Base-by-base conservation (phyloP, 2,329 filamentous ascomycete species). In the Exophiala spinifera region DNA sequence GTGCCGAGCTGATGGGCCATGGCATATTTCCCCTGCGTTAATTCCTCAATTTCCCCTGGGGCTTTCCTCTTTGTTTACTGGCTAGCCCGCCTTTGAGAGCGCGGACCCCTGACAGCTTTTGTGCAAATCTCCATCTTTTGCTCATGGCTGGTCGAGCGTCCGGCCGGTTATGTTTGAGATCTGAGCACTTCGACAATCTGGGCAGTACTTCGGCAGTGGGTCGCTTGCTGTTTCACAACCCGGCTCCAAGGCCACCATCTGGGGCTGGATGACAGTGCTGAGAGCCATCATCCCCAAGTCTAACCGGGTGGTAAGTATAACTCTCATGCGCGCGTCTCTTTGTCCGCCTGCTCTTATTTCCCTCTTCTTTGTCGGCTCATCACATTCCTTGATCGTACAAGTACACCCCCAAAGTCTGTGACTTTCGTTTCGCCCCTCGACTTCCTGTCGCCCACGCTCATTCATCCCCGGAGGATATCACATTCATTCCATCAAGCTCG, bases 391-490 rank as follows among this genome's bases (percentile, higher is more conserved):
- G 45, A 49, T 36, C 39, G 46, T 52, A 49, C 42, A 25, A 44
- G 20, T 13, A 44, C 23, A 44, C 17, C 21, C 48, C 19, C 40
- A 55, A 57, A 60, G 60, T 61, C 60, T 60, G 60, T 49, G 60
- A 61, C 60, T 61, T 57, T 61, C 52, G 49, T 55, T 60, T 53
- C 57, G 36, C 52, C 54, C 56, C 33, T 49, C 51, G 47, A 44
- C 48, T 44, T 49, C 25, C 39, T 23, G 51, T 51, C 57, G 25
- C 37, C 53, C 51, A 61, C 59, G 46, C 51, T 61, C 59, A 47
- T 61, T 57, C 39, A 39, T 55, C 60, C 60, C 56, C 51, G 55
- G 60, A 56, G 60, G 53, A 61, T 55, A 52, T 36, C 44, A 46
- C 31, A 17, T 46, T 36, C 25, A 34, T 36, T 46, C 8, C 17